A percentile compares a stretch with the other conserved stretches of the same genome.
Evolutionary conservation across 129 eudicot species (phyloP).

Genomic region (Pseudognaphalium luteoalbum): DNA sequence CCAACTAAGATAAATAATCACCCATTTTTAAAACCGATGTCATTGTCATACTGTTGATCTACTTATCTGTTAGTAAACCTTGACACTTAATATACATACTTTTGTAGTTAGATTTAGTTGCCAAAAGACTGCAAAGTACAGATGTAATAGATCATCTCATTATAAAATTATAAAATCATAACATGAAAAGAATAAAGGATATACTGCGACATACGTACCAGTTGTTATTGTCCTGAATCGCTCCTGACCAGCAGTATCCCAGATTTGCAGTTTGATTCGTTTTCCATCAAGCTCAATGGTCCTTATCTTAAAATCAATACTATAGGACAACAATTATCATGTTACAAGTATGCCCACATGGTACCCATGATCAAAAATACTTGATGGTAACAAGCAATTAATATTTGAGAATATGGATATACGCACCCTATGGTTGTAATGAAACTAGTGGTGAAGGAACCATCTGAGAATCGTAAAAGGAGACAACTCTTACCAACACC

Average conservation of each 20-base stretch:
- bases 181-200: constrained; percentile 10
- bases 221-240: constrained; percentile 96
- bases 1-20: not conserved
- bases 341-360: not conserved
- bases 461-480: constrained; percentile 97
- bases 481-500: constrained; percentile 99
- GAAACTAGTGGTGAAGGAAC: constrained; percentile 98
- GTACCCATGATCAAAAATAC: constrained; percentile 1
- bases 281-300: constrained; percentile 97
- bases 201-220: constrained; percentile 41
- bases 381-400: not conserved
- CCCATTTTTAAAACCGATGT: not conserved
- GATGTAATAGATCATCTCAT: not conserved
- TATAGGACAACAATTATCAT: constrained; percentile 23
- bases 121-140: not conserved
- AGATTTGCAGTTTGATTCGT: constrained; percentile 89
- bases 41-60: not conserved
- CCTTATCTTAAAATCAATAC: constrained; percentile 95
- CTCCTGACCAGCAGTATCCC: constrained; percentile 99
- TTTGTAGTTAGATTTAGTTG: not conserved
- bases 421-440: constrained; percentile 98
- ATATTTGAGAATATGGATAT: constrained; percentile 7
- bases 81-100: not conserved
- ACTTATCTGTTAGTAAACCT: not conserved
- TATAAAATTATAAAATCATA: not conserved